phyloP scores from a whole-genome alignment of 73 alveolate species.

The Halteria grandinella region DNA sequence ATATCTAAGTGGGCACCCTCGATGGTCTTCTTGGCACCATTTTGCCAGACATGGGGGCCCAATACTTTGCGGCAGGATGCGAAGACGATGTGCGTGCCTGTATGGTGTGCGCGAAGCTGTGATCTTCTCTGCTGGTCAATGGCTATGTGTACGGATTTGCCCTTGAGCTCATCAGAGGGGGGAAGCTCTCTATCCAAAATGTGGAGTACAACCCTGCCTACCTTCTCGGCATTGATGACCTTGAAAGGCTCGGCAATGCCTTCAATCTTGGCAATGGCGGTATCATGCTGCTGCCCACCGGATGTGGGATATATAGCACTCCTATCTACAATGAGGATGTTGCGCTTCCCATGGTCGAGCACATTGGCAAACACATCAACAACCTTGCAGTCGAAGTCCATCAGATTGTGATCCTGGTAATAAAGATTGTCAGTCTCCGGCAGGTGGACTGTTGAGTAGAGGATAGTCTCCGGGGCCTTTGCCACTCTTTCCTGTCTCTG shows the following conservation, averaged over 20 bases:
- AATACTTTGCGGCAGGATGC: conserved; percentile 96
- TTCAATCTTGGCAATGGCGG: conserved; percentile 74
- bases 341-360: conserved; percentile 73
- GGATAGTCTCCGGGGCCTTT: conserved; percentile 93
- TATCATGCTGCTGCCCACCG: conserved; percentile 97
- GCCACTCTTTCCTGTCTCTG: conserved; percentile 90
- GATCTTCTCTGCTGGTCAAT: conserved; percentile 92
- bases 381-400: conserved; percentile 83
- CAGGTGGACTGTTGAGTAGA: conserved; percentile 92
- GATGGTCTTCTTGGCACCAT: conserved; percentile 98
- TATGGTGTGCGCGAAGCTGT: conserved; percentile 95
- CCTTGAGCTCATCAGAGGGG: conserved; percentile 71
- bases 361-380: conserved; percentile 92
- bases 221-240: conserved; percentile 93
- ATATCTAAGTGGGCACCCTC: conserved; percentile 97
- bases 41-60: conserved; percentile 99
- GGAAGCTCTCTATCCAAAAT: conserved; percentile 86
- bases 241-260: conserved; percentile 74
- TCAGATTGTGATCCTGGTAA: conserved; percentile 88
- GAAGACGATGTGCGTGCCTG: conserved; percentile 97
- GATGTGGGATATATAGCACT: conserved; percentile 97
- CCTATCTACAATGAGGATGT: conserved; percentile 90
- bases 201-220: conserved; percentile 95
- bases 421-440: conserved; percentile 92
- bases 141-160: conserved; percentile 83